Evolutionary conservation across 2,329 filamentous ascomycete species (phyloP), one percentile per base, ranked within the genome.

Genomic region (Leptographium wingfieldii): DNA sequence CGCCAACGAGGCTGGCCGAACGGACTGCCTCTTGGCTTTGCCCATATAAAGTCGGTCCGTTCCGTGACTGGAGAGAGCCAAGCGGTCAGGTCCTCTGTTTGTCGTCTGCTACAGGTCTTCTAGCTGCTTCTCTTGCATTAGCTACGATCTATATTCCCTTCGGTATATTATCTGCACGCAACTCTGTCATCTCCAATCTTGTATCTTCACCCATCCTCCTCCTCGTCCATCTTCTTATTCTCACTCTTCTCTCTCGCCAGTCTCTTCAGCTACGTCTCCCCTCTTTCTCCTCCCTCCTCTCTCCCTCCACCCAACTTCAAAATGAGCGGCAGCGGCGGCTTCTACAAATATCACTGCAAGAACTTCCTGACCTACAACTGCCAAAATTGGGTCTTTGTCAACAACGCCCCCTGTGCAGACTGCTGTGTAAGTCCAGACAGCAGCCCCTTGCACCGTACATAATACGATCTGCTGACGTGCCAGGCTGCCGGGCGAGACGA

Each of bases 341-440:
- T 71, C 61, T 78, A 77, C 67, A 78, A 75, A 69, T 79, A 76
- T 68, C 72, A 74, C 48, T 80, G 77, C 73, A 79, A 78, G 67
- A 76, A 79, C 70, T 79, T 76, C 63, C 72, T 73, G 62, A 74
- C 74, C 14, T 69, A 77, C 66, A 73, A 78, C 66, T 79, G 77
- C 68, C 70, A 68, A 3, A 74, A 77, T 62, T 79, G 76, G 77
- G 76, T 78, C 12, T 78, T 74, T 64, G 73, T 77, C 52, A 77
- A 78, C 63, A 71, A 75, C 61, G 70, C 75, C 19, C 69, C 76
- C 2, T 80, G 77, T 65, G 70, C 74, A 33, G 68, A 69, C 60
- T 80, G 77, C 65, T 69, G 74, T 60, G 77, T 79, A 68, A 69
- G 75, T 2, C 29, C 14, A 43, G 48, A 1, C 22, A 56, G 31